Conservation (phyloP, 2,329 filamentous ascomycete genomes). For the Scedosporium boydii region DNA sequence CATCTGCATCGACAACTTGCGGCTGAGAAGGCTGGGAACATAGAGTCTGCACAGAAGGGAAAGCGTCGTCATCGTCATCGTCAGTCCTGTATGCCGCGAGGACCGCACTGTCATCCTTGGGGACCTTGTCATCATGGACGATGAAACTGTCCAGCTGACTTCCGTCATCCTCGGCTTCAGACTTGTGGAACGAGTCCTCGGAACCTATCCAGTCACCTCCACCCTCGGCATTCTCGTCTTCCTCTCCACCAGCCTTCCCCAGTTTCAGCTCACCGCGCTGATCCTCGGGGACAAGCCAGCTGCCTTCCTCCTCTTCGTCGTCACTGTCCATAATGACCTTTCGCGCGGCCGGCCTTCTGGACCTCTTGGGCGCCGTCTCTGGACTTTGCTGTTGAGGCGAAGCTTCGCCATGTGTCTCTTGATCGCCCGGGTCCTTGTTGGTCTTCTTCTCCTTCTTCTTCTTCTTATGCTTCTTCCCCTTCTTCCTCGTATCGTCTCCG, state of each 20-base stretch:
- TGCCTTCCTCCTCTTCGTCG: slow-evolving; percentile 54
- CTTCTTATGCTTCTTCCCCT: slow-evolving; percentile 22
- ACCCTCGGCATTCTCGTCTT: slow-evolving; percentile 81
- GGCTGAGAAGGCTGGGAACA: slow-evolving; percentile 9
- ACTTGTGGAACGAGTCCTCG: slow-evolving; percentile 54
- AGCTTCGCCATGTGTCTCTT: background rate
- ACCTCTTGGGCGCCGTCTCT: slow-evolving; percentile 4
- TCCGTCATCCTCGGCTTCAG: slow-evolving; percentile 42
- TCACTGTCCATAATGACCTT: slow-evolving; percentile 52
- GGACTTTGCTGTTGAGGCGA: background rate
- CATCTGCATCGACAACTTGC: slow-evolving; percentile 7
- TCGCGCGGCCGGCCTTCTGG: slow-evolving; percentile 34
- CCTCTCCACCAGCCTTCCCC: slow-evolving; percentile 72
- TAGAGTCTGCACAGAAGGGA: background rate
- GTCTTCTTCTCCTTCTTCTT: slow-evolving; percentile 14
- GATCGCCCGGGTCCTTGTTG: slow-evolving; percentile 8
- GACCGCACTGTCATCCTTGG: slow-evolving; percentile 18
- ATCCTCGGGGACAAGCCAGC: slow-evolving; percentile 68
- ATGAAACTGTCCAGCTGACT: slow-evolving; percentile 48
- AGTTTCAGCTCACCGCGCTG: slow-evolving; percentile 52
- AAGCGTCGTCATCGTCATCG: slow-evolving; percentile 15
- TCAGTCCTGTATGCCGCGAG: slow-evolving; percentile 14
- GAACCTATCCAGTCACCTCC: slow-evolving; percentile 70
- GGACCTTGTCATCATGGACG: slow-evolving; percentile 36
- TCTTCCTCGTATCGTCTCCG: slow-evolving; percentile 23